Percentiles rank a stretch among this genome's conserved stretches.
Conservation (phyloP, 164 flowering plant species). For the Tinospora cordifolia region DNA sequence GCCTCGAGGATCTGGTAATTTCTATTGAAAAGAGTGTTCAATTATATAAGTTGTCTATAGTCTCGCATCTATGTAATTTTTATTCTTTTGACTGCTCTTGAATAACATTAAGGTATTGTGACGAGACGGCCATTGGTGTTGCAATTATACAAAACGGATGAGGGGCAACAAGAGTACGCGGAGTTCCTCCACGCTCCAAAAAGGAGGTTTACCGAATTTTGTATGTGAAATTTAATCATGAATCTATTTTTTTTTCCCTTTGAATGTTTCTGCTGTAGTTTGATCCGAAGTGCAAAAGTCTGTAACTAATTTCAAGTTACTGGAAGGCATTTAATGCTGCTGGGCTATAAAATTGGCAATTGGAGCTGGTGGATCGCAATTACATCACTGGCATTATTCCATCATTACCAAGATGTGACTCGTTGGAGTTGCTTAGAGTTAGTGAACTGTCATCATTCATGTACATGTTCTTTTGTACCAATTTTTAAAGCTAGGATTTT, state of each 20-base stretch:
- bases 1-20: constrained; percentile 97
- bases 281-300: not conserved
- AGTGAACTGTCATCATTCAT: too few species aligned
- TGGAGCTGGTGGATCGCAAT: not conserved
- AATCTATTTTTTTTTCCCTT: not conserved
- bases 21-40: not conserved
- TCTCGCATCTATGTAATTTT: not conserved
- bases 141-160: constrained; percentile 78
- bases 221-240: constrained; percentile 23
- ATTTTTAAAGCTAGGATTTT: too few species aligned
- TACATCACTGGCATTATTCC: too few species aligned
- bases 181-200: constrained; percentile 74
- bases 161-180: constrained; percentile 52
- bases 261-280: not conserved
- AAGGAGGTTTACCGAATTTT: constrained; percentile 59
- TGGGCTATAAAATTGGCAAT: not conserved
- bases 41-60: not conserved
- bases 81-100: not conserved
- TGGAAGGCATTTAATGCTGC: not conserved
- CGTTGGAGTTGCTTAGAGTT: too few species aligned
- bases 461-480: too few species aligned
- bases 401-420: too few species aligned
- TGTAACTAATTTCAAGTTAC: not conserved
- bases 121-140: constrained; percentile 95
- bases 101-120: constrained; percentile 62